Conservation (phyloP, 2,329 filamentous ascomycete genomes). For the Diaporthe helianthi region DNA sequence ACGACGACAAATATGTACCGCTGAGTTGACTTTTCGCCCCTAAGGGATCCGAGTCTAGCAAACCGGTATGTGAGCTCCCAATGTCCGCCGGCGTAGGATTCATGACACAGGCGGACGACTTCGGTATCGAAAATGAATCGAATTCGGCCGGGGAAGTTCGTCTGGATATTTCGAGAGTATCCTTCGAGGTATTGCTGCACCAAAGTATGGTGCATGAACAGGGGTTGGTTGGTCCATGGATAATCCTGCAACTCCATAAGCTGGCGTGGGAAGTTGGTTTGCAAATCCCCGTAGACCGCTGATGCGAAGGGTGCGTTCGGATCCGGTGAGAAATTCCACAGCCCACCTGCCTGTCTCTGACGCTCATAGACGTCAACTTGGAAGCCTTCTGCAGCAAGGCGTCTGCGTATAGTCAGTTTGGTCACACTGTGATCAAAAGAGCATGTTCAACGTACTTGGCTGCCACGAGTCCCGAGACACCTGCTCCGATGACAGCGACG, state of each 20-base stretch:
- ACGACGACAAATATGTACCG: background rate
- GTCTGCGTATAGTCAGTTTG: background rate
- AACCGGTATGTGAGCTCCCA: background rate
- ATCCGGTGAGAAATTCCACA: constrained; percentile 8
- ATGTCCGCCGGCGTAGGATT: background rate
- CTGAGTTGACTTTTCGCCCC: background rate
- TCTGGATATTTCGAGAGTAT: background rate
- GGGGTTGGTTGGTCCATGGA: background rate
- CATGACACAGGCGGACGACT: background rate
- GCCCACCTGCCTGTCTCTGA: constrained; percentile 3
- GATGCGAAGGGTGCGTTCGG: background rate
- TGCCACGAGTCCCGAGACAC: constrained; percentile 8
- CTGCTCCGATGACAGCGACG: constrained; percentile 16
- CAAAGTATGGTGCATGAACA: constrained; percentile 14
- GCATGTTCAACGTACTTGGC: background rate
- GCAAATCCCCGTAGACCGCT: constrained; percentile 5
- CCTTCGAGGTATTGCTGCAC: background rate
- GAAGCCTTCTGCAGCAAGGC: constrained; percentile 7
- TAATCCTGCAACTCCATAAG: constrained; percentile 27
- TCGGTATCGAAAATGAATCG: background rate
- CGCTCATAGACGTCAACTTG: background rate
- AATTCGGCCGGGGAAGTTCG: background rate
- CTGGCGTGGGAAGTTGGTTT: constrained; percentile 23
- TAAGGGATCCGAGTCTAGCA: background rate
- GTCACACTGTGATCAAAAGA: background rate